These are phyloP conservation scores for Umbilicaria muhlenbergii DNA, from an alignment of 495 filamentous ascomycete species.

Conservation along the genomic window DNA sequence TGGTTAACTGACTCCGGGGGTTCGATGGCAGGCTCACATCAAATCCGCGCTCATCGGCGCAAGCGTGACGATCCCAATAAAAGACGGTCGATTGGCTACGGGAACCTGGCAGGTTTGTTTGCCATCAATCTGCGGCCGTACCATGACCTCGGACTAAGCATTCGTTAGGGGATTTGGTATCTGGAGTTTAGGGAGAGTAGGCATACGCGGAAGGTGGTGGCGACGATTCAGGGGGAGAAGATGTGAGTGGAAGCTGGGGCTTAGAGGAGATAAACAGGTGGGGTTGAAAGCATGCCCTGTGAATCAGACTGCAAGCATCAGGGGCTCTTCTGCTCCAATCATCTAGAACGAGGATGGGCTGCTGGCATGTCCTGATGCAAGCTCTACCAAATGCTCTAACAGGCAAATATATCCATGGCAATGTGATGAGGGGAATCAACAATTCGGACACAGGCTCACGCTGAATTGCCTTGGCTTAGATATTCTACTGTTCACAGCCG, in stretches of 20 bases:
- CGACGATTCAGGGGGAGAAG: slow-evolving; percentile 91
- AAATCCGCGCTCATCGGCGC: slow-evolving; percentile 82
- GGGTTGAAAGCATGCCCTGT: not conserved
- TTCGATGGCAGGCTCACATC: slow-evolving; percentile 53
- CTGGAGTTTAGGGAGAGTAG: slow-evolving; percentile 70
- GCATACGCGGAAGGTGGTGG: slow-evolving; percentile 69
- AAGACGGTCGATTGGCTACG: slow-evolving; percentile 58
- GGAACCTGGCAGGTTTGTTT: slow-evolving; percentile 41
- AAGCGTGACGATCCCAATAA: slow-evolving; percentile 77
- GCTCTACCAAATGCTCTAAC: too few relatives aligned
- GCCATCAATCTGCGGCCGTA: slow-evolving; percentile 6
- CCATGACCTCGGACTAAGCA: slow-evolving; percentile 16
- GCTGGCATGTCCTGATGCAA: too few relatives aligned
- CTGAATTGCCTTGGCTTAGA: too few relatives aligned
- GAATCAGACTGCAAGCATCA: too few relatives aligned
- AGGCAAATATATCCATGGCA: too few relatives aligned
- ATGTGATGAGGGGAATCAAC: too few relatives aligned
- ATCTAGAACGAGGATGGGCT: too few relatives aligned
- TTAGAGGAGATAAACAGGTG: slow-evolving; percentile 12
- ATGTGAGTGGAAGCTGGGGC: slow-evolving; percentile 23
- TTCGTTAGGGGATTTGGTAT: slow-evolving; percentile 63
- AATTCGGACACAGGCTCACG: too few relatives aligned
- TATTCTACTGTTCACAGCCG: too few relatives aligned
- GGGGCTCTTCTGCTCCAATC: too few relatives aligned
- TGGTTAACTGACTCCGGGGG: slow-evolving; percentile 1